Conservation (phyloP, 2,329 filamentous ascomycete genomes). For the Pyrenophora teres region DNA sequence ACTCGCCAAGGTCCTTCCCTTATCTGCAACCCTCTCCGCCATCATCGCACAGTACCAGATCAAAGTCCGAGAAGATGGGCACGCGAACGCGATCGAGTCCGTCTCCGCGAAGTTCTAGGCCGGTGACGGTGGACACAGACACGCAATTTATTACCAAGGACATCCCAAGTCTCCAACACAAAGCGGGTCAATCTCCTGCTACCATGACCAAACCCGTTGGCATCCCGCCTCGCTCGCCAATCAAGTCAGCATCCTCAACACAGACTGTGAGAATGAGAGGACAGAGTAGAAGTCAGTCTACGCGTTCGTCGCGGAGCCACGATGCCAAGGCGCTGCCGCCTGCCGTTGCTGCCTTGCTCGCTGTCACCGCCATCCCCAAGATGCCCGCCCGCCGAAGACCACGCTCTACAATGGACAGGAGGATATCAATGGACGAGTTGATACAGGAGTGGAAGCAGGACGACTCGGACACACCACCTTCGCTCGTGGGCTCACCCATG, state of each 20-base stretch:
- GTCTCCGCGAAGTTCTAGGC: slow-evolving; percentile 19
- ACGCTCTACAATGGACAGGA: slow-evolving; percentile 48
- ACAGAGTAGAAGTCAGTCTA: slow-evolving; percentile 35
- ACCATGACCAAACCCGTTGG: slow-evolving; percentile 49
- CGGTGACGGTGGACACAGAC: slow-evolving; percentile 12
- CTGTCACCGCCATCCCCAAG: slow-evolving; percentile 63
- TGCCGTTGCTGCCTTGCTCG: slow-evolving; percentile 62
- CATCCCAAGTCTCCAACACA: slow-evolving; percentile 8
- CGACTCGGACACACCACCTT: slow-evolving; percentile 44
- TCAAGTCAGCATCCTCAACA: slow-evolving; percentile 34
- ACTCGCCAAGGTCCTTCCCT: slow-evolving; percentile 52
- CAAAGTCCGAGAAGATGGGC: slow-evolving; percentile 40
- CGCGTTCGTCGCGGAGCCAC: slow-evolving; percentile 42
- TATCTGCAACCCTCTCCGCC: slow-evolving; percentile 46
- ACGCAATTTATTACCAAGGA: slow-evolving; percentile 12
- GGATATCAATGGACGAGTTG: slow-evolving; percentile 61
- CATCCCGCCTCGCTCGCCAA: slow-evolving; percentile 47
- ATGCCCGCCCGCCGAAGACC: slow-evolving; percentile 50
- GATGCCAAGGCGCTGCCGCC: slow-evolving; percentile 55
- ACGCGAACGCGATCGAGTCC: slow-evolving; percentile 28
- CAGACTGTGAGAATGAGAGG: slow-evolving; percentile 40
- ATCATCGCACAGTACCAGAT: slow-evolving; percentile 32
- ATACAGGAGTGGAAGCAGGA: slow-evolving; percentile 61
- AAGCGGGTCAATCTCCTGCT: slow-evolving; percentile 12
- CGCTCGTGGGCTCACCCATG: slow-evolving; percentile 54